Evolutionary conservation across 176 grass and related monocot species (phyloP), one percentile per base, ranked within the genome.

Genomic region (Bothriochloa decipiens): DNA sequence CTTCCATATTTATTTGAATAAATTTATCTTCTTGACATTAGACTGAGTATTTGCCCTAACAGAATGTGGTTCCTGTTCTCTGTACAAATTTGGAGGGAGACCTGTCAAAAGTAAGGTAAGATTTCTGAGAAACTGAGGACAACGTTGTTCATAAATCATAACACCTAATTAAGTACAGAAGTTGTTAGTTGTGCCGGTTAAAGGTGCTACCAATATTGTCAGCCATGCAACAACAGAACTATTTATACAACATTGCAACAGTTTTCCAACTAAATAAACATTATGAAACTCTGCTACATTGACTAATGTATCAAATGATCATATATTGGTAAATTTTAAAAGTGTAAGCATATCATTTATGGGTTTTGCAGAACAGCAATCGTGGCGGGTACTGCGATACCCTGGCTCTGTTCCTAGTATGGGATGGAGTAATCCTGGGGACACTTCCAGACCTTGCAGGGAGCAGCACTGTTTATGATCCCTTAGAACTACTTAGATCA

Each of bases 21-120:
- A 81, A 72, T 28, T 72, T 77, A 43, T 86, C 22, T 83, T 61
- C 39, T 82, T 78, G 13, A 61, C 2, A 68, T 18, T 11, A 81
- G 14, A 86, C 77, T 88, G 49, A 91, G 5, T 82, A 76, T 82
- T 75, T 89, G n/a, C 58, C 33, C 78, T 86, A 47, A 74, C 90
- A 97, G 95, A 97, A 97, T 86, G 95, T 97, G 43, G 92, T 97
- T 82, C 95, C 95, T 35, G 92, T 97, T 70, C 70, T 97, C 37
- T 93, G 95, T 80, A 97, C 95, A 86, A 92, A 94, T 74, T 91
- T 97, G 85, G 95, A 97, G 70, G 95, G 95, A 16, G 86, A 94
- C 82, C 79, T 97, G 58, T 82, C 92, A 53, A 97, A 91, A 97
- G 88, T 97, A 81, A 83, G 95, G 95, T 97, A 88, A 72, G 72